Percentiles rank a stretch among this genome's conserved stretches.
Conservation (phyloP, 208 protist genomes). For the Trypanosoma caninum region DNA sequence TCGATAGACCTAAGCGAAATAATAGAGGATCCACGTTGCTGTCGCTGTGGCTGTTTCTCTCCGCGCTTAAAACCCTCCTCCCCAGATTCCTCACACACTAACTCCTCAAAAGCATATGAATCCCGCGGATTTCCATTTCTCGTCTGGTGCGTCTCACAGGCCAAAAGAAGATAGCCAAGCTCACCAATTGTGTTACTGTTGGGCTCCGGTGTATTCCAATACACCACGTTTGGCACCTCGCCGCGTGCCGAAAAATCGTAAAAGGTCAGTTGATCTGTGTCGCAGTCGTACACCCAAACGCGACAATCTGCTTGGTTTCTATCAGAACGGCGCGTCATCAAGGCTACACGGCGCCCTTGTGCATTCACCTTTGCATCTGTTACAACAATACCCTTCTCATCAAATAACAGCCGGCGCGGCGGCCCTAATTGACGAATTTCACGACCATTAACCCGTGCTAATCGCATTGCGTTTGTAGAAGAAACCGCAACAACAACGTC, state of each 20-base stretch:
- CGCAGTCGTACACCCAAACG: slow-evolving; percentile 89
- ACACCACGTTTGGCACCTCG: slow-evolving; percentile 74
- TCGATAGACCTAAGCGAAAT: slow-evolving; percentile 7
- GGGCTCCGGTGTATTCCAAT: slow-evolving; percentile 88
- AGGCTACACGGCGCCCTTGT: slow-evolving; percentile 69
- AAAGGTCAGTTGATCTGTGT: slow-evolving; percentile 75
- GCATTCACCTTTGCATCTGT: slow-evolving; percentile 71
- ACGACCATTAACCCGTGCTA: slow-evolving; percentile 62
- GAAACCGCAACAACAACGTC: slow-evolving; percentile 87
- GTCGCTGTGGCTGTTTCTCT: neutral
- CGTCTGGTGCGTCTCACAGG: slow-evolving; percentile 83
- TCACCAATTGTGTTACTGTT: slow-evolving; percentile 82
- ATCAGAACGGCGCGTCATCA: slow-evolving; percentile 59
- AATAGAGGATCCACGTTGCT: slow-evolving; percentile 12
- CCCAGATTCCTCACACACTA: slow-evolving; percentile 1
- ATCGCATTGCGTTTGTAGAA: slow-evolving; percentile 72
- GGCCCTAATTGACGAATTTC: slow-evolving; percentile 71
- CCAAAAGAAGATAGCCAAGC: slow-evolving; percentile 84
- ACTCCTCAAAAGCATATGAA: neutral
- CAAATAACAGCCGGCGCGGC: slow-evolving; percentile 53
- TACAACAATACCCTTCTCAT: slow-evolving; percentile 38
- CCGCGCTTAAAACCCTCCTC: neutral
- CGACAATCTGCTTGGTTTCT: slow-evolving; percentile 61
- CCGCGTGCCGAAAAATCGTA: slow-evolving; percentile 76
- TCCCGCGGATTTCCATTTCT: neutral